Evolutionary conservation across 1,284 basidiomycete species (phyloP).

Genomic region (Mycena citricolor): DNA sequence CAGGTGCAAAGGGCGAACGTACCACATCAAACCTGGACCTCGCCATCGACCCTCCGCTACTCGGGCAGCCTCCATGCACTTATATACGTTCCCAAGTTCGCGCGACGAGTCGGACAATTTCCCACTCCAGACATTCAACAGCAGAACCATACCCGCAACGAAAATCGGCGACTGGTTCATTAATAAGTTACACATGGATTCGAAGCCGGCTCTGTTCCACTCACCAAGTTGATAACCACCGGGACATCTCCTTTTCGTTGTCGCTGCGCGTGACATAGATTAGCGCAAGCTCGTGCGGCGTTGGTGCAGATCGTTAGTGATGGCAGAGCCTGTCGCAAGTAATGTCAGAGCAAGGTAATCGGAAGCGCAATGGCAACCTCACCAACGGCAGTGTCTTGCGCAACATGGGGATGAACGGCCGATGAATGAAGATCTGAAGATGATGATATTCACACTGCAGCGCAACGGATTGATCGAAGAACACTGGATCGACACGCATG

Average conservation of each 20-base stretch:
- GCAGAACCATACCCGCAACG: slow-evolving; percentile 65
- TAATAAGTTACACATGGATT: neutral
- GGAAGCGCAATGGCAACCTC: neutral
- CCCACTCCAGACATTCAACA: slow-evolving; percentile 78
- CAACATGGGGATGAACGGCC: slow-evolving; percentile 18
- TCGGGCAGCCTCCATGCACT: slow-evolving; percentile 39
- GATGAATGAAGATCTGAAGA: slow-evolving; percentile 20
- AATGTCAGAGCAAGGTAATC: neutral
- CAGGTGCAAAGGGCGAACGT: neutral
- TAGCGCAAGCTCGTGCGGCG: slow-evolving; percentile 19
- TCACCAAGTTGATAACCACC: slow-evolving; percentile 11
- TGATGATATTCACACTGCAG: slow-evolving; percentile 17
- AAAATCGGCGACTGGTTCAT: slow-evolving; percentile 41
- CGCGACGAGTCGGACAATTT: slow-evolving; percentile 49
- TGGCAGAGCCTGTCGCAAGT: slow-evolving; percentile 13
- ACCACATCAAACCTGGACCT: slow-evolving; percentile 49
- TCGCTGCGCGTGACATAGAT: slow-evolving; percentile 15
- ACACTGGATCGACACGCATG: slow-evolving; percentile 9
- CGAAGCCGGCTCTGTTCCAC: neutral
- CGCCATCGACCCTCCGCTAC: slow-evolving; percentile 38
- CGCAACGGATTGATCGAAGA: slow-evolving; percentile 20
- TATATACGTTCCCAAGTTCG: slow-evolving; percentile 70
- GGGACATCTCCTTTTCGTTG: slow-evolving; percentile 16
- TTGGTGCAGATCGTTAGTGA: slow-evolving; percentile 22
- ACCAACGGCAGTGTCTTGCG: slow-evolving; percentile 23